Conservation (phyloP, 2,329 filamentous ascomycete genomes). For the Diaporthe helianthi region DNA sequence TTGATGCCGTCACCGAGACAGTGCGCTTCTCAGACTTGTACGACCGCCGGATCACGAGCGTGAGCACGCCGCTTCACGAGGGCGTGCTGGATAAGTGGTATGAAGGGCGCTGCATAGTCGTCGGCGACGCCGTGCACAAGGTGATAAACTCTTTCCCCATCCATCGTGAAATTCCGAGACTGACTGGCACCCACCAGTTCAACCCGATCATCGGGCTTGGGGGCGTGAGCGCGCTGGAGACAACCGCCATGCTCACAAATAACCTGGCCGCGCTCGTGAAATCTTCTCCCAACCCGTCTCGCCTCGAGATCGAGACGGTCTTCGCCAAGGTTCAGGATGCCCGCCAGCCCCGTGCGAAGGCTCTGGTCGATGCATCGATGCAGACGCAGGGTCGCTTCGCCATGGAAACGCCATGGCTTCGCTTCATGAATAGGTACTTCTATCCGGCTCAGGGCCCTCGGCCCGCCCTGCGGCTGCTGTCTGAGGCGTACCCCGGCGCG, state of each 20-base stretch:
- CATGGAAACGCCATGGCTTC: slow-evolving; percentile 9
- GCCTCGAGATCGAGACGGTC: neutral
- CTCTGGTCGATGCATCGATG: slow-evolving; percentile 8
- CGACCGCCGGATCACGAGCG: slow-evolving; percentile 35
- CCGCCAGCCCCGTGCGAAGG: slow-evolving; percentile 14
- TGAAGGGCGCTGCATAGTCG: slow-evolving; percentile 41
- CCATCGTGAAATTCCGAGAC: too few relatives aligned
- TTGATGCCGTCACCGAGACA: slow-evolving; percentile 30
- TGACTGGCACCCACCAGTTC: neutral
- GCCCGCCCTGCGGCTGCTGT: slow-evolving; percentile 4
- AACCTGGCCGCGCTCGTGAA: slow-evolving; percentile 12
- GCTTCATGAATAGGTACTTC: slow-evolving; percentile 16
- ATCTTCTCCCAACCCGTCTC: neutral
- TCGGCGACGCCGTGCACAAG: slow-evolving; percentile 47
- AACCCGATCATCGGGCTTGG: slow-evolving; percentile 20
- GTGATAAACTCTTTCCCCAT: slow-evolving; percentile 29
- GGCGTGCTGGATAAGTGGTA: slow-evolving; percentile 45
- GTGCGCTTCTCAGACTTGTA: slow-evolving; percentile 35
- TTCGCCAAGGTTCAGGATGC: neutral
- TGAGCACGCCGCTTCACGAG: slow-evolving; percentile 45
- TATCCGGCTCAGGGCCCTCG: neutral
- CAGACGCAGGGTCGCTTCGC: slow-evolving; percentile 20
- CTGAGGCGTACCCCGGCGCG: slow-evolving; percentile 6
- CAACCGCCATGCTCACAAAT: slow-evolving; percentile 20
- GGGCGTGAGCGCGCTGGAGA: slow-evolving; percentile 12